Evolutionary conservation across 768 basidiomycete species (phyloP), one percentile per base, ranked within the genome.

Genomic region (Baorangia bicolor): DNA sequence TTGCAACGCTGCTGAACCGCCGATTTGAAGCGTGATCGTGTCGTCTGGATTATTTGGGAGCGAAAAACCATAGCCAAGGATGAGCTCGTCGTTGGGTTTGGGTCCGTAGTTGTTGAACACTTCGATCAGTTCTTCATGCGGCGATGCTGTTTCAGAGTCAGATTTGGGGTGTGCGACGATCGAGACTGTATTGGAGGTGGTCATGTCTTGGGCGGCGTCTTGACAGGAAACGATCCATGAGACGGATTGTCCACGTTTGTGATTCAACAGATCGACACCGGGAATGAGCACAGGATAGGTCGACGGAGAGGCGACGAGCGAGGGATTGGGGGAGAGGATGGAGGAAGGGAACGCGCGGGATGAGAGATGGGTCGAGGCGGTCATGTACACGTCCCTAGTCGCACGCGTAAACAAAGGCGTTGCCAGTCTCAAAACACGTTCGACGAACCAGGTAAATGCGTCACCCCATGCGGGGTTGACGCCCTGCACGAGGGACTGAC

Each of bases 81-180:
- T 83, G 41, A 98, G 80, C 70, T 95, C 92, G 27, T 91, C 80
- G 69, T 96, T 95, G 0, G 92, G 85, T 68, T 97, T 97, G 0
- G 86, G 82, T 0, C 94, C 95, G 69, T 97, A 97, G 68, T 96
- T 96, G 74, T 94, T 96, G 74, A 87, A 85, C 20, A 95, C 74
- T 68, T 67, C 58, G 30, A 54, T 12, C 47, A 77, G 64, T 16
- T 78, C 80, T 1, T 71, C 57, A 2, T 59, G 57, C 4, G 77
- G 0, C 7, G 39, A 23, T 10, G 73, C 0, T 74, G 46, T 1
- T 64, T 69, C 46, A 3, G 10, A 2, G 8, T 55, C 43, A n/a
- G 48, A 58, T 84, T 33, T 47, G 20, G 60, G 55, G 62, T 87
- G 87, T 8, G 81, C 71, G 3, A 90, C 74, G 49, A 96, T 78